Base-by-base conservation (phyloP, 1,284 basidiomycete genomes). In the Malassezia dermatis region DNA sequence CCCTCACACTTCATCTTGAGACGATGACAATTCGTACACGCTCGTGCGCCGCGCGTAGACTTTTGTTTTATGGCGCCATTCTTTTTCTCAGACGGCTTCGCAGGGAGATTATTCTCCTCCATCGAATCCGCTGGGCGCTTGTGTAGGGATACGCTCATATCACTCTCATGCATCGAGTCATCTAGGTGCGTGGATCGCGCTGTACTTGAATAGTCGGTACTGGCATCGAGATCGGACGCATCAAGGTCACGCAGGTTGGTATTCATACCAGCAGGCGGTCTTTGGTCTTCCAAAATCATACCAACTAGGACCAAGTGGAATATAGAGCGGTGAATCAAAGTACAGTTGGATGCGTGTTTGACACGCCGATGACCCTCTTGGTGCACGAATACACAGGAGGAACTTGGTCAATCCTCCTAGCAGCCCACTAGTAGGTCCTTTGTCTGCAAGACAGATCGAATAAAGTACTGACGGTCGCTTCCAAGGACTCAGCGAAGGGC, bases 1-100 rank as follows among this genome's bases (percentile, higher is more conserved):
- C 86, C 89, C 17, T 94, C 88, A 65, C 93, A 98, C 64, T 93
- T 88, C 93, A 98, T 98, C 79, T 98, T 98, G 61, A 96, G 83
- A 45, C 89, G 85, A 30, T 93, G 84, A 75, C 93, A 96, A 28
- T 91, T 88, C 0, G 87, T 89, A 65, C 90, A 94, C 0, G 90
- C 90, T 49, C 88, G 89, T 63, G 27, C 59, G 26, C 71, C 71
- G 12, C 72, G 65, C 13, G 69, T 73, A 0, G 71, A 65, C 46
- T 74, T 74, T 24, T 66, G 63, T 50, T 73, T 74, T 30, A 12
- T 10, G 7, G 41, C 11, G n/a, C 13, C 30, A 34, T 23, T 46
- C 13, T 32, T 30, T 17, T 30, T 32, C 8, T 31, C 27, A 13
- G 21, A 2, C 44, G 10, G 17, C 27, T 28, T 10, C 11, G 44